Evolutionary conservation across 129 eudicot genomes (phyloP), one percentile per base, ranked within the genome.

Genomic region (Lactuca saligna): DNA sequence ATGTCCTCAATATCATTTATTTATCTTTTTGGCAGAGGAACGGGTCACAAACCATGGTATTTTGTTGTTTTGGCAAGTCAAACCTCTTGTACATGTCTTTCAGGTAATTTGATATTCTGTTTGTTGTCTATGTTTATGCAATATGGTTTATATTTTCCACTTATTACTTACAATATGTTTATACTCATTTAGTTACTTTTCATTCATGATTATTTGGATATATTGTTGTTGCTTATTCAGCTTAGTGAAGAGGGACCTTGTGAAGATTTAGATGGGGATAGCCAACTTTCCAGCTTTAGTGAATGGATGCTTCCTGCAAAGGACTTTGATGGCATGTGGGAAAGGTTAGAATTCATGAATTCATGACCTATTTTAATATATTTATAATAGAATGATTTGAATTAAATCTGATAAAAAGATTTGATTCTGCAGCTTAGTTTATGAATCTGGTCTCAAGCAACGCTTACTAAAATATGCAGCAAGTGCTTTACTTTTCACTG

Each of bases 281-380:
- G 86, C 62, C 90, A 93, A 73, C 90, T 78, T 75, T 82, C 97
- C 63, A 93, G 92, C 88, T 93, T 93, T 54, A 87, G 89, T 78
- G 98, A 93, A 77, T 93, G 98, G 98, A 78, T 68, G 31, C 98
- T 93, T 81, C 98, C 98, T 62, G 98, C 97, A n/a, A 93, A 93
- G 79, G 98, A 93, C 72, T 93, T 93, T 81, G 95, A 93, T 83
- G 98, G 97, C 72, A 85, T 93, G 95, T 93, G 98, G 98, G 98
- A 89, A 73, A 93, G 98, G 98, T 89, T 69, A 50, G 84, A 59
- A 42, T 49, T 34, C 51, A 41, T 33, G 17, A 38, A 4, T 7
- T 7, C 6, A 53, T 41, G n/a, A 16, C 8, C 10, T 14, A 53
- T 32, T 37, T 15, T 60, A 35, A 41, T 59, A 33, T 57, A 11